A percentile compares a stretch with the other conserved stretches of the same genome.
phyloP scores from a whole-genome alignment of 1,284 basidiomycete genomes.

The Moniliophthora roreri region DNA sequence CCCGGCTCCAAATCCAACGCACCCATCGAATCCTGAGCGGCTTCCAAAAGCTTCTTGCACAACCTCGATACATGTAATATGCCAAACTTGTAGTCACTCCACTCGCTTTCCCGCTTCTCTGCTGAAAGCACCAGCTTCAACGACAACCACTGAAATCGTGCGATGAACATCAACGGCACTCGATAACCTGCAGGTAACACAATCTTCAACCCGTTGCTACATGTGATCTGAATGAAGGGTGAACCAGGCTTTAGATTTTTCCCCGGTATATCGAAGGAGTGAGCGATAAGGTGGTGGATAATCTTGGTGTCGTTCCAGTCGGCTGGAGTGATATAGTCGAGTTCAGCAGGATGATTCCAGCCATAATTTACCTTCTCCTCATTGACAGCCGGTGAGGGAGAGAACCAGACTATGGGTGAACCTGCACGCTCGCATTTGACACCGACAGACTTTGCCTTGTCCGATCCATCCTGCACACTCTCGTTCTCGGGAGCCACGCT shows the following conservation, averaged over 20 bases:
- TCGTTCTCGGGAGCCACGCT: too few relatives aligned
- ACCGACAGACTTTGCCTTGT: too few relatives aligned
- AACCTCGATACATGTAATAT: conserved; percentile 40
- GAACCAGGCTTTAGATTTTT: conserved; percentile 11
- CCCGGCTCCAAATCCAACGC: background rate
- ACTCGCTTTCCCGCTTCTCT: conserved; percentile 29
- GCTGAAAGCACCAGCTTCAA: conserved; percentile 35
- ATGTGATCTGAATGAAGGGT: conserved; percentile 21
- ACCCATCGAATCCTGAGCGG: conserved; percentile 27
- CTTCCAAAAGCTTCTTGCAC: conserved; percentile 29
- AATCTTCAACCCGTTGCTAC: conserved; percentile 18
- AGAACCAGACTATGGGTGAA: too few relatives aligned
- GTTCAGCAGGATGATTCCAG: conserved; percentile 37
- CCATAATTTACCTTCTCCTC: conserved; percentile 1
- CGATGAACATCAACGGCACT: conserved; percentile 40
- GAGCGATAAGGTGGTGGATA: conserved; percentile 31
- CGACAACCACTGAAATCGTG: conserved; percentile 39
- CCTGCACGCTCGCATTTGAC: too few relatives aligned
- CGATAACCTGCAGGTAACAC: conserved; percentile 36
- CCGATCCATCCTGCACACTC: too few relatives aligned
- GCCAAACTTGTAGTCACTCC: conserved; percentile 38
- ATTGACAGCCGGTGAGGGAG: too few relatives aligned
- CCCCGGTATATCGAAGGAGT: conserved; percentile 34
- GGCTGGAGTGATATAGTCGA: conserved; percentile 30
- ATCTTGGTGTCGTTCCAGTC: conserved; percentile 31